A percentile compares a stretch with the other conserved stretches of the same genome.
Conservation (phyloP, 2,329 filamentous ascomycete genomes). For the Aspergillus tanneri region DNA sequence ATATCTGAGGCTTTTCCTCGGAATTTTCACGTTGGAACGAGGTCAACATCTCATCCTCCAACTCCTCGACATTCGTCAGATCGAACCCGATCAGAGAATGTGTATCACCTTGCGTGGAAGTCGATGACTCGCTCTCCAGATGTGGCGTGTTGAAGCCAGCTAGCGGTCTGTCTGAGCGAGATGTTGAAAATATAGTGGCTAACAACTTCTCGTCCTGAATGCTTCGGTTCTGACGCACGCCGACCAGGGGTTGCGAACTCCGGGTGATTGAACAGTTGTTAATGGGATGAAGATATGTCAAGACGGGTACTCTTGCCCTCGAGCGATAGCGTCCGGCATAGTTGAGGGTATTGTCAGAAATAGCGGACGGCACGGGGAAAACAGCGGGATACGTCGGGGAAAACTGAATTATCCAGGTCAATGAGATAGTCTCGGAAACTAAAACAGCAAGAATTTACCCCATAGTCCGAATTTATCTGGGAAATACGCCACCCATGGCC, state of each 20-base stretch:
- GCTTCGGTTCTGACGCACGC: constrained; percentile 81
- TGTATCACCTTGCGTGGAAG: constrained; percentile 51
- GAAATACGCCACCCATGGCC: constrained; percentile 85
- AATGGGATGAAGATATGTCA: constrained; percentile 92
- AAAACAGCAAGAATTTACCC: constrained; percentile 41
- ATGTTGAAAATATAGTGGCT: constrained; percentile 84
- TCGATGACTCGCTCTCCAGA: constrained; percentile 45
- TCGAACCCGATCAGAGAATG: constrained; percentile 48
- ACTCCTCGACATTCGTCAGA: constrained; percentile 61
- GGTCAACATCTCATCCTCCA: constrained; percentile 67
- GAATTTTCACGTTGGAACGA: constrained; percentile 57
- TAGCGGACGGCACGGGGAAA: constrained; percentile 78
- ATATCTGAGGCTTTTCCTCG: constrained; percentile 66
- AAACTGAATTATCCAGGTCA: constrained; percentile 52
- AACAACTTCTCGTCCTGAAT: constrained; percentile 95
- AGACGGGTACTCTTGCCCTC: constrained; percentile 77
- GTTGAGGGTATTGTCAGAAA: constrained; percentile 96
- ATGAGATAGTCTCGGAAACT: not conserved
- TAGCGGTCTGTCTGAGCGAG: constrained; percentile 48
- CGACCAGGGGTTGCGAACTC: constrained; percentile 87
- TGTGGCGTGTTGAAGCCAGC: constrained; percentile 39
- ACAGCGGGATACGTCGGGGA: constrained; percentile 88
- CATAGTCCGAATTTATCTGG: constrained; percentile 83
- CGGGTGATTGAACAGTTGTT: constrained; percentile 97
- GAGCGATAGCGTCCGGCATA: constrained; percentile 90